Percentiles rank a stretch among this genome's conserved stretches.
These are phyloP conservation scores for Casaregolazyma suthepensis DNA, from an alignment of 1,139 yeast genomes.

Conservation along the genomic window DNA sequence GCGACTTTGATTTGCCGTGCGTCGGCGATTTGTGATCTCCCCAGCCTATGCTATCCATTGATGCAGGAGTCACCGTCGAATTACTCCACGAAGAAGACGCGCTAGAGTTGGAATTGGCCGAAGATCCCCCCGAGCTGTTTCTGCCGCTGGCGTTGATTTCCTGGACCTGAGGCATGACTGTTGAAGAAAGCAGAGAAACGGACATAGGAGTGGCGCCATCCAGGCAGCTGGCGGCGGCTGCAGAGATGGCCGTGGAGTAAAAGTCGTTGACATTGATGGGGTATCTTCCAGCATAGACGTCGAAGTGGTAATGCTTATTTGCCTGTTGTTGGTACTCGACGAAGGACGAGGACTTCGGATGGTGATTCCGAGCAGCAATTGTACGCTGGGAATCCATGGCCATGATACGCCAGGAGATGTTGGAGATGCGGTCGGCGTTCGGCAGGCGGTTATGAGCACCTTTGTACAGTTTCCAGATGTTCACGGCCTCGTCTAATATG, in stretches of 20 bases:
- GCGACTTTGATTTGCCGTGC: conserved; percentile 4
- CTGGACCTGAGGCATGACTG: conserved; percentile 1
- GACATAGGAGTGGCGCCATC: conserved; percentile 2
- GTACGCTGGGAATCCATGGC: conserved; percentile 28
- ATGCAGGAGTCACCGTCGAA: conserved; percentile 9
- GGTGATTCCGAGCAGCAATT: conserved; percentile 1
- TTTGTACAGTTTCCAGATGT: conserved; percentile 75
- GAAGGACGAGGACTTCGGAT: neutral
- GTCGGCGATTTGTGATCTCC: conserved; percentile 7
- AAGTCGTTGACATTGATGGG: conserved; percentile 5
- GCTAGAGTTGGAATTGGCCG: conserved; percentile 1
- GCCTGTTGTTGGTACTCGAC: conserved; percentile 5
- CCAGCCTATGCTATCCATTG: neutral
- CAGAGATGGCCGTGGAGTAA: conserved; percentile 1
- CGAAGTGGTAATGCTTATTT: conserved; percentile 8
- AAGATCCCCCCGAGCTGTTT: neutral
- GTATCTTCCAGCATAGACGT: neutral
- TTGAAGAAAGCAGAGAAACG: conserved; percentile 1
- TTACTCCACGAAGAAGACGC: conserved; percentile 8
- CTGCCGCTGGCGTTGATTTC: neutral
- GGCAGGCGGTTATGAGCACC: conserved; percentile 76
- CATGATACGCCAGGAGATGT: conserved; percentile 84
- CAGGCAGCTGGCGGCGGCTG: neutral
- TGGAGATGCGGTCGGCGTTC: conserved; percentile 68
- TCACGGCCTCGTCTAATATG: conserved; percentile 36